phyloP scores from a whole-genome alignment of 208 protist genomes.

The Leishmania amazonensis region DNA sequence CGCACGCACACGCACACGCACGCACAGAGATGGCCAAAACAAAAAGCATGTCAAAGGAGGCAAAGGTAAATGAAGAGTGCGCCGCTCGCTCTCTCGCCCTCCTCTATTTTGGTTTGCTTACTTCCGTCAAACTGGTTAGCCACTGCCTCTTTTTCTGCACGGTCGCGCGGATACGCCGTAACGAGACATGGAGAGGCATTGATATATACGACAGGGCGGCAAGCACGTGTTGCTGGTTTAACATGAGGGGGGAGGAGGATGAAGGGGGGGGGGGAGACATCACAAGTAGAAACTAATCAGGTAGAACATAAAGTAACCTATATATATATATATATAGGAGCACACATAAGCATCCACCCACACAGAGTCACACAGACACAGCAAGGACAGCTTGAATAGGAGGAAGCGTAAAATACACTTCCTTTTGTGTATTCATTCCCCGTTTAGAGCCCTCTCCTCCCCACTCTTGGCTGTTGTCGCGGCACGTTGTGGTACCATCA shows the following conservation, averaged over 20 bases:
- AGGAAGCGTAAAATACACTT: no score
- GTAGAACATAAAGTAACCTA: not conserved
- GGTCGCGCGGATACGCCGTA: not conserved
- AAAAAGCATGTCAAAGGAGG: constrained; percentile 10
- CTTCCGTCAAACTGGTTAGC: not conserved
- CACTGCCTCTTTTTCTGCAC: not conserved
- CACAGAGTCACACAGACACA: not conserved
- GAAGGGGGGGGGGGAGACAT: not conserved
- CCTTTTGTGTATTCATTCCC: not conserved
- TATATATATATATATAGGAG: no score
- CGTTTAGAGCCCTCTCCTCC: not conserved
- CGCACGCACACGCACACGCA: not conserved
- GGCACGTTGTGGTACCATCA: not conserved
- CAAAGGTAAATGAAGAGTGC: not conserved
- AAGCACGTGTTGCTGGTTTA: not conserved
- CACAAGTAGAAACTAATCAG: not conserved
- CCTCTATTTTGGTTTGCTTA: not conserved
- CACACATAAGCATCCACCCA: no score
- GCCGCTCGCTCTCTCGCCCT: not conserved
- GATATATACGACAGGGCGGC: not conserved
- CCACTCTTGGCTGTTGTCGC: not conserved
- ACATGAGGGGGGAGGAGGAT: not conserved
- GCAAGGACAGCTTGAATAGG: not conserved
- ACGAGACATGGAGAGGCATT: not conserved
- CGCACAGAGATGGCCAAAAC: not conserved